Base-by-base conservation (phyloP, 1,284 basidiomycete genomes). In the Ganoderma leucocontextum region DNA sequence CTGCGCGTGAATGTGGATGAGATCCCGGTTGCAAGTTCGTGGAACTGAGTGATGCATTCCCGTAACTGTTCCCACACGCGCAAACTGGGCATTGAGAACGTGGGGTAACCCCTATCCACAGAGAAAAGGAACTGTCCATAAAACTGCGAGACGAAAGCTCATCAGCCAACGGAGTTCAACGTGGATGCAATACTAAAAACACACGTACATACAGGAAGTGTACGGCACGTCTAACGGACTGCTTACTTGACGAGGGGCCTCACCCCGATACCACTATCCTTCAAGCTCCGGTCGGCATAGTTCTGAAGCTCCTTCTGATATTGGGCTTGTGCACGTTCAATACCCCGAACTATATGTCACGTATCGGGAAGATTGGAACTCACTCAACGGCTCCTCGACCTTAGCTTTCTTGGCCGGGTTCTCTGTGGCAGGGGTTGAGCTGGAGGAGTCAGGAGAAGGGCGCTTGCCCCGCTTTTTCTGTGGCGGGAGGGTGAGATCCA, bases 401-500 rank as follows among this genome's bases (percentile, higher is more conserved):
- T 81, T 84, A 5, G 75, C 60, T 74, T 82, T 86, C 80, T 86
- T 86, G 36, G 77, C 68, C 39, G 81, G 77, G 19, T 72, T 78
- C 68, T 78, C 77, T 79, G 81, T 80, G 68, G 70, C 64, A 77
- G 78, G 66, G 73, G 74, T 72, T 72, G 78, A 76, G 74, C 72
- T 75, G 49, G 73, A 35, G 64, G 68, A 72, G 76, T 83, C 81
- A 80, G 84, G 82, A 74, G 80, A 78, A 74, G 81, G 81, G 74
- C 89, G 87, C 80, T 90, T 90, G 77, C 88, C 86, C 77, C 89
- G 81, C 59, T 81, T 85, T 86, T 85, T 90, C 89, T 91, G 74
- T 41, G 33, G 7, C 13, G 47, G 22, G 13, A 63, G 33, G 12
- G 33, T 36, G 57, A 60, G n/a, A 35, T 42, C 61, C 52, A 47